These are phyloP conservation scores for Punica granatum DNA, from an alignment of 345 rosid species.

Conservation along the genomic window DNA sequence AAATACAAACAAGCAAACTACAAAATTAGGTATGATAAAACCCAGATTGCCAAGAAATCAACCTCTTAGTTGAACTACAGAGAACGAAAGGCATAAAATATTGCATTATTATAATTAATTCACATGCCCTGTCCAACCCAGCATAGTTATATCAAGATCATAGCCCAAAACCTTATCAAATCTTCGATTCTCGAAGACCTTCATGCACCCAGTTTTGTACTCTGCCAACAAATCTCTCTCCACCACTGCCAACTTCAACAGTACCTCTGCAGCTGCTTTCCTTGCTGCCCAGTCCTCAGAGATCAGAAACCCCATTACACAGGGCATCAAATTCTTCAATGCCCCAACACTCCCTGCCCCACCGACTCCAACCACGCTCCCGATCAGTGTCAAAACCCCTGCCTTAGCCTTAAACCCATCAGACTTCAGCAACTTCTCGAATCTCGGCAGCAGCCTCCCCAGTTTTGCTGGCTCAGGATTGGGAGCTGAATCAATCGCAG, in stretches of 20 bases:
- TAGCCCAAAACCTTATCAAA: slow-evolving; percentile 61
- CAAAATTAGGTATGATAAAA: neutral
- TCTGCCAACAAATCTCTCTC: slow-evolving; percentile 64
- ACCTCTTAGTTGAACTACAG: neutral
- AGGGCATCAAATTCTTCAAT: slow-evolving; percentile 43
- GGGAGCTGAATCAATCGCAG: slow-evolving; percentile 61
- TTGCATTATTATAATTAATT: no score
- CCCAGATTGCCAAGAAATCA: neutral
- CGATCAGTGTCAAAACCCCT: slow-evolving; percentile 63
- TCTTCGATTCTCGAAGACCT: slow-evolving; percentile 59
- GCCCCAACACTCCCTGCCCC: slow-evolving; percentile 34
- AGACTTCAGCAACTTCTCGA: slow-evolving; percentile 68
- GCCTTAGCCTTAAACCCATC: slow-evolving; percentile 70
- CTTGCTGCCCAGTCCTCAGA: slow-evolving; percentile 85
- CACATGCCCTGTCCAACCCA: no score
- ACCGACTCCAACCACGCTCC: slow-evolving; percentile 81
- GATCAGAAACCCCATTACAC: slow-evolving; percentile 54
- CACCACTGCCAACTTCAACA: slow-evolving; percentile 57
- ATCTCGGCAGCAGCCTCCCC: slow-evolving; percentile 39
- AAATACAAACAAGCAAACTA: neutral
- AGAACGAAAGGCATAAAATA: no score
- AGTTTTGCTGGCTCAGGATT: slow-evolving; percentile 61
- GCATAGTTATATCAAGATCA: neutral
- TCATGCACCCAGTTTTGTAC: slow-evolving; percentile 57
- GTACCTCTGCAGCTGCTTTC: slow-evolving; percentile 83